Evolutionary conservation across 164 flowering plant species (phyloP).

Genomic region (Aristolochia californica): DNA sequence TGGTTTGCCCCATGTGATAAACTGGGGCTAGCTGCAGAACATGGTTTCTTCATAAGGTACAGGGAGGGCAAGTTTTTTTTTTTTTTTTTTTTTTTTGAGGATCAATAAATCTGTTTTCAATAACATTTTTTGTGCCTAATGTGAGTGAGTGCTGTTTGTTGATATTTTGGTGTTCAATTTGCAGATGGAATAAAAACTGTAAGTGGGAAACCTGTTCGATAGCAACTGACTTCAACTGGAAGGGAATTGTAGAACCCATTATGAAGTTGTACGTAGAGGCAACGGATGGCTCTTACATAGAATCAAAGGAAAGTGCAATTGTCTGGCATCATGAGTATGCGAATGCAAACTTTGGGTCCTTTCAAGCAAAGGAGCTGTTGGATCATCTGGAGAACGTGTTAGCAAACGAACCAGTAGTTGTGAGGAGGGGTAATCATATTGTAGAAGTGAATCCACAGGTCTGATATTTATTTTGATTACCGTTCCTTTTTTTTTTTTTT

Average conservation of each 20-base stretch:
- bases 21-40: conserved; percentile 17
- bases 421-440: conserved; percentile 15
- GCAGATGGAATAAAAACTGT: conserved; percentile 7
- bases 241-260: conserved; percentile 11
- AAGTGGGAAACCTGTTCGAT: conserved; percentile 8
- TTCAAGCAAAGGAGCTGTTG: conserved; percentile 15
- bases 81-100: too few species aligned
- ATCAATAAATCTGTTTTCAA: too few species aligned
- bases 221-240: conserved; percentile 13
- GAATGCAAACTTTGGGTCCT: conserved; percentile 13
- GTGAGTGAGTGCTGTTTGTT: too few species aligned
- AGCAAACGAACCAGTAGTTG: conserved; percentile 15
- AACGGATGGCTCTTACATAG: conserved; percentile 15
- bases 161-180: neutral
- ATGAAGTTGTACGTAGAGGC: conserved; percentile 13
- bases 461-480: neutral
- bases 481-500: too few species aligned
- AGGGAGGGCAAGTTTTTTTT: too few species aligned
- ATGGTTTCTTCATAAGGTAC: conserved; percentile 14
- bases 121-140: too few species aligned
- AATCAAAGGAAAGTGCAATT: conserved; percentile 14
- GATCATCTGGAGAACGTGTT: conserved; percentile 15
- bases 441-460: conserved; percentile 19
- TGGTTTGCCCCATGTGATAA: conserved; percentile 13
- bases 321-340: conserved; percentile 20